A percentile compares a stretch with the other conserved stretches of the same genome.
phyloP scores from a whole-genome alignment of 306 rosid genomes.

The Ochetophila trinervis region DNA sequence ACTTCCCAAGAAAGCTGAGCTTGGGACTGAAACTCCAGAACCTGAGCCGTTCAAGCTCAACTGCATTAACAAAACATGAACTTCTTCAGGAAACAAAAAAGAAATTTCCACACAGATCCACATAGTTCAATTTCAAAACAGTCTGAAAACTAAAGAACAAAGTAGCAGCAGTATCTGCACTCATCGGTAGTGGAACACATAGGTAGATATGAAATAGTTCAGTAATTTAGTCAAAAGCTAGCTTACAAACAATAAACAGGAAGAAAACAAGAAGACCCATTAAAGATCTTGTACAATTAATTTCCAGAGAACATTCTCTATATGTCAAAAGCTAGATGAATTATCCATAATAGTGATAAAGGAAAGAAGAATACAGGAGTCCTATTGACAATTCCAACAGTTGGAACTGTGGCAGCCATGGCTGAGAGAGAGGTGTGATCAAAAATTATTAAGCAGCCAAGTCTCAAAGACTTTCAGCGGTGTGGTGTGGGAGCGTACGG shows the following conservation, averaged over 20 bases:
- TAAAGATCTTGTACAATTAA: no score
- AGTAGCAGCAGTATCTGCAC: no score
- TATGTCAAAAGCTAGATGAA: no score
- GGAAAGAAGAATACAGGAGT: slow-evolving; percentile 22
- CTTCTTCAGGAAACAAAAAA: not conserved
- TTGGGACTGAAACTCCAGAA: slow-evolving; percentile 26
- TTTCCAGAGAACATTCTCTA: no score
- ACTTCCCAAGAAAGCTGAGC: slow-evolving; percentile 33
- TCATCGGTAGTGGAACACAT: no score
- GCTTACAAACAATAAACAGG: no score
- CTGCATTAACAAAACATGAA: slow-evolving; percentile 20
- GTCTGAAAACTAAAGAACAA: no score
- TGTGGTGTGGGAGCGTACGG: not conserved
- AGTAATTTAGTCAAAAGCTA: no score
- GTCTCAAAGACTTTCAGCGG: not conserved
- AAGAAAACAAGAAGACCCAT: no score
- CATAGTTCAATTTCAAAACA: not conserved
- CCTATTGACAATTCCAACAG: slow-evolving; percentile 27
- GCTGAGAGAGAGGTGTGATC: slow-evolving; percentile 11
- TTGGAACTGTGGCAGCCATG: slow-evolving; percentile 41
- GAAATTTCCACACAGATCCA: not conserved
- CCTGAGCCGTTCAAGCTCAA: slow-evolving; percentile 24
- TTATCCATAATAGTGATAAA: no score
- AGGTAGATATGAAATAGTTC: no score
- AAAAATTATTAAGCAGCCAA: not conserved